Conservation (phyloP, 2,329 filamentous ascomycete species). For the Ilyonectria sp. region DNA sequence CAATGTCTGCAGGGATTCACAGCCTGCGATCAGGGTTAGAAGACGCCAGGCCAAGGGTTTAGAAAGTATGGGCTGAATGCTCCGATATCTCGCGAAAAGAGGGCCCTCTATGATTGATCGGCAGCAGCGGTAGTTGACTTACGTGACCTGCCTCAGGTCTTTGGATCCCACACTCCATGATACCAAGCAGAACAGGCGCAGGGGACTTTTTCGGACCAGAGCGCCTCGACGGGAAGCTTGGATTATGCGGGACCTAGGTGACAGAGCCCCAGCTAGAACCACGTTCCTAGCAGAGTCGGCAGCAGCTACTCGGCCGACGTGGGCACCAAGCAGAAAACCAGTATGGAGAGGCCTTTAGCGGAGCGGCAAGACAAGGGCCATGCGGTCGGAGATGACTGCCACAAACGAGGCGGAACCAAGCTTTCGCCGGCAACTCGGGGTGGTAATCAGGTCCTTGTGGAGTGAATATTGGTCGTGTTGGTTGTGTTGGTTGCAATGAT, state of each 20-base stretch:
- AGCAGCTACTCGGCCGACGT: conserved; percentile 5
- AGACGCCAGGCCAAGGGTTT: conserved; percentile 7
- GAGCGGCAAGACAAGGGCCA: conserved; percentile 12
- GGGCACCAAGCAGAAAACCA: conserved; percentile 6
- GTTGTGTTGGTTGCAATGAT: conserved; percentile 1
- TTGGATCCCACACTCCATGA: conserved; percentile 20
- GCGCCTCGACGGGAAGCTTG: conserved; percentile 19
- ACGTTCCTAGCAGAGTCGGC: conserved; percentile 9
- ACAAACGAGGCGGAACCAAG: conserved; percentile 18
- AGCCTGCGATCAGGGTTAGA: conserved; percentile 7
- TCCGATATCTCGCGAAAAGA: conserved; percentile 12
- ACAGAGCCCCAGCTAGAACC: conserved; percentile 16
- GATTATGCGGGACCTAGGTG: conserved; percentile 12
- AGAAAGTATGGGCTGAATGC: conserved; percentile 2
- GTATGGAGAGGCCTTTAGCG: conserved; percentile 3
- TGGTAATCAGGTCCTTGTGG: not conserved
- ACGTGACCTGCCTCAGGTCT: conserved; percentile 12
- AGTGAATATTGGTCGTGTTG: not conserved
- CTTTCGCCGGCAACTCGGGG: conserved; percentile 5
- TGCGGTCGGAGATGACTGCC: conserved; percentile 17
- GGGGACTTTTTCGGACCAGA: conserved; percentile 10
- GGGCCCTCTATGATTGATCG: conserved; percentile 18
- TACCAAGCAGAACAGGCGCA: conserved; percentile 15
- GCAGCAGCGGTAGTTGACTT: conserved; percentile 20
- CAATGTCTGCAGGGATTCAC: conserved; percentile 15